Evolutionary conservation across 257 asterid genomes (phyloP), one percentile per base, ranked within the genome.

Genomic region (Solanum phureja): DNA sequence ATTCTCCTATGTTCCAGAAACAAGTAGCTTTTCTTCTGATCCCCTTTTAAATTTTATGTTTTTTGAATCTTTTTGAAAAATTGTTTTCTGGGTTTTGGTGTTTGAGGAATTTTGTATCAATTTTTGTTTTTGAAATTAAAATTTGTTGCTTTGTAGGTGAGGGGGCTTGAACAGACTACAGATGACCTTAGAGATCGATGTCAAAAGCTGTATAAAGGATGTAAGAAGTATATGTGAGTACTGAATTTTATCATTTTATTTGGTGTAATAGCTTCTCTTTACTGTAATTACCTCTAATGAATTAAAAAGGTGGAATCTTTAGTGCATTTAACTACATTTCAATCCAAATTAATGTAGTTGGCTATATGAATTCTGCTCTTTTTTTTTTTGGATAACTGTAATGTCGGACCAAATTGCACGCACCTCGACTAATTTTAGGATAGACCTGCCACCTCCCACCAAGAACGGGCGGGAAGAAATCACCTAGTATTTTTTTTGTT

Each of bases 1-100:
- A 96, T 91, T 96, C 99, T 23, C 99, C 99, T n/a, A 95, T 95
- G 98, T 96, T 96, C 92, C 98, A 95, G 76, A 96, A 94, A 89
- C 98, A 96, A 97, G 99, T 92, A 72, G 52, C 77, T 58, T 52
- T 44, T 82, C 35, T 71, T 88, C 34, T 37, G 14, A 34, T 33
- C 18, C 35, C 75, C 13, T 3, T 77, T 56, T 19, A 23, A 10
- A 16, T 8, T 58, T 87, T 56, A 56, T n/a, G n/a, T n/a, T n/a
- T n/a, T 83, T 16, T 24, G 33, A 87, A 16, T 64, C 33, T n/a
- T 12, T 19, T 52, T 31, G 62, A 23, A 69, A 40, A 58, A 21
- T 1, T 35, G 6, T 4, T 18, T 75, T 37, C 29, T 74, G 82
- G 82, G 82, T 74, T 9, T 35, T 74, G 13, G 27, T 27, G 10